Conservation (phyloP, 169 alveolate species). For the Theileria sp. region DNA sequence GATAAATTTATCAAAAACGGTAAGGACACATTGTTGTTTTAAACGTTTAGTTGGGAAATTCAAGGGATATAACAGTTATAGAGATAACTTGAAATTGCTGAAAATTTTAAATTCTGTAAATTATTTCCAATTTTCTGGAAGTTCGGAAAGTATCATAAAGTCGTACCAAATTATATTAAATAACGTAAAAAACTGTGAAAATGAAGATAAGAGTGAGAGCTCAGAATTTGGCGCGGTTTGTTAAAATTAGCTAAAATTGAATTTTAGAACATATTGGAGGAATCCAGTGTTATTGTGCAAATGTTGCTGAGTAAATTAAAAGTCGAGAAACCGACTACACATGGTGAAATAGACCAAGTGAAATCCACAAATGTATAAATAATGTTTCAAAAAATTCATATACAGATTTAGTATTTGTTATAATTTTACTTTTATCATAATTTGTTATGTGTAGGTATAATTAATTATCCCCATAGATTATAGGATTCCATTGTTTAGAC, state of each 20-base stretch:
- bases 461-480: constrained; percentile 9
- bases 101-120: not conserved
- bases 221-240: not conserved
- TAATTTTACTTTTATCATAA: not conserved
- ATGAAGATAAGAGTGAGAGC: not conserved
- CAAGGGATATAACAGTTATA: not conserved
- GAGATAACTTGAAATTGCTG: not conserved
- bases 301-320: not conserved
- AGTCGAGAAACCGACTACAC: not conserved
- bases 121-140: not conserved
- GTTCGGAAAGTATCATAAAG: not conserved
- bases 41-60: not conserved
- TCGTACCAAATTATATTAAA: not conserved
- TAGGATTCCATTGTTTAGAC: constrained; percentile 7
- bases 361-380: too few species aligned
- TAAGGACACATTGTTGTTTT: constrained; percentile 12
- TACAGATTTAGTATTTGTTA: not conserved
- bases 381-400: not conserved
- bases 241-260: not conserved
- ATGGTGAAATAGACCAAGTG: not conserved
- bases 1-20: constrained; percentile 21
- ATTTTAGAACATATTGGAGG: not conserved
- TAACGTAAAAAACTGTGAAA: not conserved
- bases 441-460: not conserved
- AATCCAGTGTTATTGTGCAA: not conserved